These are phyloP conservation scores for Cercospora zeae-maydis DNA, from an alignment of 2,329 filamentous ascomycete genomes.

Conservation along the genomic window DNA sequence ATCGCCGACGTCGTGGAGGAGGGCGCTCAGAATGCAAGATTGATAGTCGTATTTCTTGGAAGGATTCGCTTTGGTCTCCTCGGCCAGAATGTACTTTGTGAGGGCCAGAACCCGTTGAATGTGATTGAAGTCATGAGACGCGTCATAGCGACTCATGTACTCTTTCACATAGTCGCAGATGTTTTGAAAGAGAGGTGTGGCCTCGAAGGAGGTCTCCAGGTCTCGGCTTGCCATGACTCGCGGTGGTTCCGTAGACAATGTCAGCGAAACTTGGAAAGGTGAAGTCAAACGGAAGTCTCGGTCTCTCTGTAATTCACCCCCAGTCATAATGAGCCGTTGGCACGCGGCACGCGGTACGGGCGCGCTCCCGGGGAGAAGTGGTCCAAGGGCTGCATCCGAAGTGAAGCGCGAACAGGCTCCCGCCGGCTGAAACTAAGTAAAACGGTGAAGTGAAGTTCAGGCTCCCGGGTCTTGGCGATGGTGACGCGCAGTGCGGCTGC, in stretches of 20 bases:
- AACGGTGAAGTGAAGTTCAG: background rate
- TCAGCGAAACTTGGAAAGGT: background rate
- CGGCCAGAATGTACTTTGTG: constrained; percentile 60
- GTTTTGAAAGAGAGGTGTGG: constrained; percentile 31
- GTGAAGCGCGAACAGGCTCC: too few species aligned
- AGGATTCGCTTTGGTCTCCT: constrained; percentile 27
- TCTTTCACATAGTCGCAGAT: constrained; percentile 59
- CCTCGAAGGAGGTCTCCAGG: constrained; percentile 28
- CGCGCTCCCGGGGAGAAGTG: background rate
- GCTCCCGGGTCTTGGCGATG: background rate
- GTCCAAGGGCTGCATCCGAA: too few species aligned
- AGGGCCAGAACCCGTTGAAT: constrained; percentile 76
- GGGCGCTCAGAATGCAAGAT: constrained; percentile 36
- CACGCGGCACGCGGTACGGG: background rate
- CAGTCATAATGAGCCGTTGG: background rate
- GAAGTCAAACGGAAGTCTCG: background rate
- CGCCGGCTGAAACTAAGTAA: too few species aligned
- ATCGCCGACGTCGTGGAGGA: constrained; percentile 87
- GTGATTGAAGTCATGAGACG: constrained; percentile 83
- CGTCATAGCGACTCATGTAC: constrained; percentile 76
- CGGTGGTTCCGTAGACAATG: background rate
- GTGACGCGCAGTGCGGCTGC: background rate
- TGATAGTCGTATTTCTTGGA: constrained; percentile 29
- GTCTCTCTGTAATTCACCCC: background rate
- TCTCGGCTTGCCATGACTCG: constrained; percentile 3